Percentiles rank a stretch among this genome's conserved stretches.
These are phyloP conservation scores for Raphanus hybrid DNA, from an alignment of 441 rosid genomes.

Conservation along the genomic window DNA sequence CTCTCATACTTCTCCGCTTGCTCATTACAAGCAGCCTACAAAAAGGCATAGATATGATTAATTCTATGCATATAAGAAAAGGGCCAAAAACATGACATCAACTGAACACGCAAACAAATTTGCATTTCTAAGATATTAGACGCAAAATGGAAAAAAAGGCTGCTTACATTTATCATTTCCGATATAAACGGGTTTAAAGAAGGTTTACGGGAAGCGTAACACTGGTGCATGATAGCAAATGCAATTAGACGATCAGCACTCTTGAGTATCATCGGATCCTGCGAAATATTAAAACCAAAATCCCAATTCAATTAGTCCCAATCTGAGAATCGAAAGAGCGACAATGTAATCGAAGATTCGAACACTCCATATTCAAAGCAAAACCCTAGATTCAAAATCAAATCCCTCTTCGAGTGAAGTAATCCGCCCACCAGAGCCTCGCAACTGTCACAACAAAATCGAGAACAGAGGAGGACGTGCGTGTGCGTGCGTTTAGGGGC, in stretches of 20 bases:
- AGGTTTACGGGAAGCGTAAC: constrained; percentile 62
- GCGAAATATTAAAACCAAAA: constrained; percentile 34
- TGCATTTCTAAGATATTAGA: not conserved
- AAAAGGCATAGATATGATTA: constrained; percentile 17
- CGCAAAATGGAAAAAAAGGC: not conserved
- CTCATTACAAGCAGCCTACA: constrained; percentile 81
- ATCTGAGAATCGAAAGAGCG: constrained; percentile 7
- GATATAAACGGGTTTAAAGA: constrained; percentile 67
- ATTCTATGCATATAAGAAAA: not conserved
- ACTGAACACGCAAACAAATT: not conserved
- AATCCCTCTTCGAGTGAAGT: not conserved
- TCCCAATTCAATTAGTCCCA: constrained; percentile 31
- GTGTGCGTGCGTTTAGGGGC: no score
- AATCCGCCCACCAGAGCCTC: not conserved
- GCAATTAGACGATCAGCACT: constrained; percentile 74
- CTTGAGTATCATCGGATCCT: constrained; percentile 62
- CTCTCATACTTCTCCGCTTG: constrained; percentile 75
- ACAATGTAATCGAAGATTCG: not conserved
- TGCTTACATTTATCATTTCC: constrained; percentile 69
- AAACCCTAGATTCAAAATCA: not conserved
- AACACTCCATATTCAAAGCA: not conserved
- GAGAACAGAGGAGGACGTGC: not conserved
- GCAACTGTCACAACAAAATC: not conserved
- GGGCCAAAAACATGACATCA: not conserved
- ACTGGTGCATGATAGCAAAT: constrained; percentile 63